phyloP scores from a whole-genome alignment of 2,329 filamentous ascomycete genomes.

The Fusarium annulatum region DNA sequence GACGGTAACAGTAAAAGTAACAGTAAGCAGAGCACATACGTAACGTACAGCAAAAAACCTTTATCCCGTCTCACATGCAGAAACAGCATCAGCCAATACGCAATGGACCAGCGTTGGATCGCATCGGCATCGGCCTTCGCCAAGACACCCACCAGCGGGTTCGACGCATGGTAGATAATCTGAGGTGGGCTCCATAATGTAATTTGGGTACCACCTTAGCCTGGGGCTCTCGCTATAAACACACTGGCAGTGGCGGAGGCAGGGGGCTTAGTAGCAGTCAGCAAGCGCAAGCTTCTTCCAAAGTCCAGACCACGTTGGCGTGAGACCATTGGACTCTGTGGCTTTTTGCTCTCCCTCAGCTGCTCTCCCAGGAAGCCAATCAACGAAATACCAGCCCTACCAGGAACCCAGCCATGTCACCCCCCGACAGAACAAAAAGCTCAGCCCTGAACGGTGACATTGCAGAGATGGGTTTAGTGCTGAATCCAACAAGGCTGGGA shows the following conservation, averaged over 20 bases:
- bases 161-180: slow-evolving; percentile 12
- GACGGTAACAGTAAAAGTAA: neutral
- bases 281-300: neutral
- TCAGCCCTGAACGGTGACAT: slow-evolving; percentile 21
- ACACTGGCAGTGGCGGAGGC: slow-evolving; percentile 15
- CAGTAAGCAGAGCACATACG: neutral
- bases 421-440: slow-evolving; percentile 4
- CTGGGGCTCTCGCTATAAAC: neutral
- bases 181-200: neutral
- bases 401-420: slow-evolving; percentile 13
- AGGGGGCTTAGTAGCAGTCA: slow-evolving; percentile 20
- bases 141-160: neutral
- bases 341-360: slow-evolving; percentile 32
- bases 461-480: slow-evolving; percentile 30
- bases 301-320: slow-evolving; percentile 34
- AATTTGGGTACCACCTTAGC: neutral
- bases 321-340: slow-evolving; percentile 26
- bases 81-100: neutral
- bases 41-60: neutral
- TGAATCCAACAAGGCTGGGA: slow-evolving; percentile 28
- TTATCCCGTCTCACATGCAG: neutral
- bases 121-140: slow-evolving; percentile 14
- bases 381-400: slow-evolving; percentile 33
- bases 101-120: neutral
- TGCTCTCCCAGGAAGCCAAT: slow-evolving; percentile 24